phyloP scores from a whole-genome alignment of 2,329 filamentous ascomycete species.

The Canariomyces notabilis region DNA sequence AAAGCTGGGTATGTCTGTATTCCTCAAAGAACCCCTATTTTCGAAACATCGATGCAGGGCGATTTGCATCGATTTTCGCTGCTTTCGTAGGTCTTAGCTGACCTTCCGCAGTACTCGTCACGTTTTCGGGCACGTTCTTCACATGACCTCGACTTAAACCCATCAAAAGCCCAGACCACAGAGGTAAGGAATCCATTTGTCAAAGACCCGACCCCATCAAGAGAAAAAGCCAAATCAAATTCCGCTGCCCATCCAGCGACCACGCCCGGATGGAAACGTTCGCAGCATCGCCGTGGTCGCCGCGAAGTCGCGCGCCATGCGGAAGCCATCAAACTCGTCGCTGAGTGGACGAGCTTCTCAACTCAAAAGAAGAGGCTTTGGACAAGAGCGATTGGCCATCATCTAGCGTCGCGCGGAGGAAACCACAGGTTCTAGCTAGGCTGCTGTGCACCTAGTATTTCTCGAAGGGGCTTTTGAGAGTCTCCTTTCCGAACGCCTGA shows the following conservation, averaged over 20 bases:
- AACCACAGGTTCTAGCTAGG: too few relatives aligned
- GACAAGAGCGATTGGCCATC: too few relatives aligned
- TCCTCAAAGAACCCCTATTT: not conserved
- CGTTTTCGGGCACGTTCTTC: slow-evolving; percentile 28
- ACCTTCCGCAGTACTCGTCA: slow-evolving; percentile 23
- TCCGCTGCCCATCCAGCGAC: not conserved
- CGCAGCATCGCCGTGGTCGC: not conserved
- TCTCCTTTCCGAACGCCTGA: not conserved
- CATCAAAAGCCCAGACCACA: slow-evolving; percentile 18
- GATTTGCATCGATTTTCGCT: slow-evolving; percentile 10
- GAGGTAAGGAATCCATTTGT: slow-evolving; percentile 17
- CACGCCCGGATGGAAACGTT: not conserved
- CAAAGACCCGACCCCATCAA: slow-evolving; percentile 2
- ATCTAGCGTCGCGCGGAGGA: too few relatives aligned
- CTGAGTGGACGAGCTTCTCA: not conserved
- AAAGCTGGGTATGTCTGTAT: slow-evolving; percentile 24
- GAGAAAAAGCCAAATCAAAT: slow-evolving; percentile 2
- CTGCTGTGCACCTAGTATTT: too few relatives aligned
- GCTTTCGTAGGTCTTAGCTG: slow-evolving; percentile 16
- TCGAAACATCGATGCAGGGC: slow-evolving; percentile 6
- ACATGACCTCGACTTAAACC: slow-evolving; percentile 25
- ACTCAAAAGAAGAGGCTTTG: too few relatives aligned
- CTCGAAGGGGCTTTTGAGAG: too few relatives aligned
- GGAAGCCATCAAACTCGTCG: not conserved
- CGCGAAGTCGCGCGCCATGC: not conserved